Conservation (phyloP, 2,329 filamentous ascomycete genomes). For the Berkeleyomyces basicola region DNA sequence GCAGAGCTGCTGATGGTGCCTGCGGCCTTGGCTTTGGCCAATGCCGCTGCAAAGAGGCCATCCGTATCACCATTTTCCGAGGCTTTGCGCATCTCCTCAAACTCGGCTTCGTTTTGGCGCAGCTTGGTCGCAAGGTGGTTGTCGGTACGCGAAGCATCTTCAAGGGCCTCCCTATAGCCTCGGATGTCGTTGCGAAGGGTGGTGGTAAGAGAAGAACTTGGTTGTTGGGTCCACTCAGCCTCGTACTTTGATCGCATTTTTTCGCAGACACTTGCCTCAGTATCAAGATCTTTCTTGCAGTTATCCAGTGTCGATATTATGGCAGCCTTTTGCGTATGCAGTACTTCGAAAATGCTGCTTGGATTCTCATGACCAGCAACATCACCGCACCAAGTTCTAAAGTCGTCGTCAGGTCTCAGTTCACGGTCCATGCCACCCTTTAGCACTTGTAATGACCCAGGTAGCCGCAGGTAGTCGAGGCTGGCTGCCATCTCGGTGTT, state of each 20-base stretch:
- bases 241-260: conserved; percentile 99
- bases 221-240: conserved; percentile 90
- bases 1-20: conserved; percentile 42
- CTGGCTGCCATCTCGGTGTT: conserved; percentile 94
- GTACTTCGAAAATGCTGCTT: conserved; percentile 56
- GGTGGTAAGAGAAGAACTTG: conserved; percentile 73
- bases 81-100: conserved; percentile 87
- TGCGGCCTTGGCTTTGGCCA: conserved; percentile 60
- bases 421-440: conserved; percentile 78
- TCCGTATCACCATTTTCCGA: conserved; percentile 77
- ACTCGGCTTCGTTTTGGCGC: conserved; percentile 70
- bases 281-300: conserved; percentile 76
- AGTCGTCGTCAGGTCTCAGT: conserved; percentile 74
- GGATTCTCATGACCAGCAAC: conserved; percentile 75
- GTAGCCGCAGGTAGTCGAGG: conserved; percentile 81
- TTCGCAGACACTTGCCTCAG: conserved; percentile 95
- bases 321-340: conserved; percentile 61
- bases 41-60: conserved; percentile 70
- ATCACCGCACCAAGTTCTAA: conserved; percentile 85
- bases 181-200: conserved; percentile 76
- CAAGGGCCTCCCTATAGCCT: conserved; percentile 74
- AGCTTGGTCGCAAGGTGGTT: conserved; percentile 68
- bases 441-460: conserved; percentile 73
- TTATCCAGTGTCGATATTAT: conserved; percentile 59
- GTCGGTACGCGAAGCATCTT: conserved; percentile 79